These are phyloP conservation scores for Pseudogymnoascus sp. DNA, from an alignment of 2,329 filamentous ascomycete genomes.

Conservation along the genomic window DNA sequence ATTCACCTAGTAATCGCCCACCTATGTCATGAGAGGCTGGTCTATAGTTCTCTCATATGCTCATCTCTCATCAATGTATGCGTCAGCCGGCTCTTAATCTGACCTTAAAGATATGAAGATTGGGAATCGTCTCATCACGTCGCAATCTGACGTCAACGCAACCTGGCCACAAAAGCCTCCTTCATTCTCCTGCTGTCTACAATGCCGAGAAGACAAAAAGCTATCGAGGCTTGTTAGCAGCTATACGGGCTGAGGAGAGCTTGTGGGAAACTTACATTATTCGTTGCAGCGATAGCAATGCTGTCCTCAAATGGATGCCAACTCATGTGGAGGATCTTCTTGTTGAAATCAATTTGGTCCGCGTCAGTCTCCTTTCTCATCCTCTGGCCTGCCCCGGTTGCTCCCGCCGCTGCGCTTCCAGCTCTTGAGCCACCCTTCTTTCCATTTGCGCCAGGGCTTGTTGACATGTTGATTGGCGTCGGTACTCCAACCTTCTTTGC, in stretches of 20 bases:
- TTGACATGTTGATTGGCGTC: constrained; percentile 83
- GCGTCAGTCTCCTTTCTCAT: constrained; percentile 99
- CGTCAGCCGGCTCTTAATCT: constrained; percentile 7
- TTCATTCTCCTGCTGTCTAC: constrained; percentile 37
- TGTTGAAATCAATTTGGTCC: constrained; percentile 99
- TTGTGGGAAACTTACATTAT: constrained; percentile 76
- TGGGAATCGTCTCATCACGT: constrained; percentile 14
- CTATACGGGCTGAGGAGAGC: not conserved
- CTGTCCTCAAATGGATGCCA: constrained; percentile 99
- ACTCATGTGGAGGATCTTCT: constrained; percentile 99
- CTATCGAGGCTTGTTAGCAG: constrained; percentile 35
- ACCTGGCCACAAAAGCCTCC: constrained; percentile 26
- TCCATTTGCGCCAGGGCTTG: constrained; percentile 61
- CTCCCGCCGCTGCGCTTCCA: constrained; percentile 72
- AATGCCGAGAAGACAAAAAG: constrained; percentile 74
- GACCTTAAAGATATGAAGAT: constrained; percentile 9
- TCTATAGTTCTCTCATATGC: constrained; percentile 10
- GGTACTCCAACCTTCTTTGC: constrained; percentile 99
- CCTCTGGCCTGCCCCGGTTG: constrained; percentile 72
- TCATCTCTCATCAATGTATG: constrained; percentile 12
- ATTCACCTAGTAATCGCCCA: constrained; percentile 6
- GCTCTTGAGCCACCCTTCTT: constrained; percentile 89
- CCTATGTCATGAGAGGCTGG: constrained; percentile 8
- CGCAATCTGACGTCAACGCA: constrained; percentile 28
- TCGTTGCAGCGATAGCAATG: constrained; percentile 97